Evolutionary conservation across 345 rosid species (phyloP).

Genomic region (Gossypium ekmanianum): DNA sequence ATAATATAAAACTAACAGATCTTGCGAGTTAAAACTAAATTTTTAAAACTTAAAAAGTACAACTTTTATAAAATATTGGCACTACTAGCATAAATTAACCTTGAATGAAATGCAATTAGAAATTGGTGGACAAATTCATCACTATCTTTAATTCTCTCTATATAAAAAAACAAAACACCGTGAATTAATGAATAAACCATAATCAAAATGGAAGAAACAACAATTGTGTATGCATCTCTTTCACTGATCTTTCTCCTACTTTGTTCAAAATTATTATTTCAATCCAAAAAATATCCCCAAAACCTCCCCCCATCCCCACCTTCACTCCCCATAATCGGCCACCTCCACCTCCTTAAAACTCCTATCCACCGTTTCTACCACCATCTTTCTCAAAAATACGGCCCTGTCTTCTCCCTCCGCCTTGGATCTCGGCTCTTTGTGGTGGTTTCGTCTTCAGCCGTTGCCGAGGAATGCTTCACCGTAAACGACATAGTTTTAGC

Average conservation of each 20-base stretch:
- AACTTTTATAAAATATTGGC: too few species aligned
- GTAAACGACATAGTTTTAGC: constrained; percentile 48
- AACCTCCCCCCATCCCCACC: constrained; percentile 27
- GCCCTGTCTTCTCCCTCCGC: constrained; percentile 31
- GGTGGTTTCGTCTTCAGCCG: constrained; percentile 31
- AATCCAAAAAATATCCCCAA: not conserved
- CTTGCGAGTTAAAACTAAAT: too few species aligned
- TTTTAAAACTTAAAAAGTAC: too few species aligned
- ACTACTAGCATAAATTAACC: too few species aligned
- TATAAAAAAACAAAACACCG: too few species aligned
- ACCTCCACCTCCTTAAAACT: constrained; percentile 42
- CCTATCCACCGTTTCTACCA: constrained; percentile 34
- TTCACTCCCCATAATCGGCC: constrained; percentile 46
- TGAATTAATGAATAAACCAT: too few species aligned
- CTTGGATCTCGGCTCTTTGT: constrained; percentile 30
- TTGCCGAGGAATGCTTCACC: constrained; percentile 46
- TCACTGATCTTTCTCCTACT: not conserved
- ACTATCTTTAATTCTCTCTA: too few species aligned
- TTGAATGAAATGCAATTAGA: too few species aligned
- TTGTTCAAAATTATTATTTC: not conserved
- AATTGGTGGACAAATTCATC: too few species aligned
- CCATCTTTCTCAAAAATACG: constrained; percentile 33
- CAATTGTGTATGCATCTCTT: not conserved
- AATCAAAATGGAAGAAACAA: not conserved
- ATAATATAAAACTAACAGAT: too few species aligned